Conservation (phyloP, 805 yeast genomes). For the Wickerhamomyces bisporus region DNA sequence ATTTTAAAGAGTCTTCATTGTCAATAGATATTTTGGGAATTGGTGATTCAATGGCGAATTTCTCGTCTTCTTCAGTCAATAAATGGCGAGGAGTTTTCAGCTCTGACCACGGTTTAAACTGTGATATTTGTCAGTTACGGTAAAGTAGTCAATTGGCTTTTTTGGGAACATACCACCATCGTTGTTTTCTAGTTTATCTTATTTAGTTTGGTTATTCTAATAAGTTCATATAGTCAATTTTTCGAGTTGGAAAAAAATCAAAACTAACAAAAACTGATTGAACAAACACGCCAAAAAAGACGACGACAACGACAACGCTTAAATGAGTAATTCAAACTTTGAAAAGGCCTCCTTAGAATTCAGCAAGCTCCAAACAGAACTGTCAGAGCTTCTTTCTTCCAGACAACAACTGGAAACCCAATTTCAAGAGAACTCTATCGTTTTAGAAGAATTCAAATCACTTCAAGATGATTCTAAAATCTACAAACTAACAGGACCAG, state of each 20-base stretch:
- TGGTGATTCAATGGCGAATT: constrained; percentile 18
- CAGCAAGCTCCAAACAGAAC: constrained; percentile 39
- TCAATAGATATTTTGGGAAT: background rate
- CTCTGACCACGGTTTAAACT: constrained; percentile 47
- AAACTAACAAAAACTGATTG: background rate
- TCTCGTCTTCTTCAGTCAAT: constrained; percentile 36
- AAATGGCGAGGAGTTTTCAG: constrained; percentile 42
- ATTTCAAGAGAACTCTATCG: constrained; percentile 88
- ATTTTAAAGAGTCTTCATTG: background rate
- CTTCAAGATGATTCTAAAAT: constrained; percentile 69
- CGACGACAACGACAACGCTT: too few species aligned
- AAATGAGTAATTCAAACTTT: constrained; percentile 31
- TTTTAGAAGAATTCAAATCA: constrained; percentile 68
- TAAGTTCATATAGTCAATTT: too few species aligned
- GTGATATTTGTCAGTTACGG: background rate
- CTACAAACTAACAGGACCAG: constrained; percentile 89
- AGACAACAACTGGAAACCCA: constrained; percentile 92
- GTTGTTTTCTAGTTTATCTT: background rate
- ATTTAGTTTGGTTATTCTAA: background rate
- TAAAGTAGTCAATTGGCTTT: too few species aligned
- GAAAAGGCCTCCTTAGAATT: constrained; percentile 41
- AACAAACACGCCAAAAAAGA: constrained; percentile 8
- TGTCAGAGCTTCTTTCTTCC: constrained; percentile 54
- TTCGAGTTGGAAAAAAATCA: background rate
- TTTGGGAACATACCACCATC: constrained; percentile 18